A percentile compares a stretch with the other conserved stretches of the same genome.
These are phyloP conservation scores for Cordyceps javanica DNA, from an alignment of 2,329 filamentous ascomycete genomes.

Conservation along the genomic window DNA sequence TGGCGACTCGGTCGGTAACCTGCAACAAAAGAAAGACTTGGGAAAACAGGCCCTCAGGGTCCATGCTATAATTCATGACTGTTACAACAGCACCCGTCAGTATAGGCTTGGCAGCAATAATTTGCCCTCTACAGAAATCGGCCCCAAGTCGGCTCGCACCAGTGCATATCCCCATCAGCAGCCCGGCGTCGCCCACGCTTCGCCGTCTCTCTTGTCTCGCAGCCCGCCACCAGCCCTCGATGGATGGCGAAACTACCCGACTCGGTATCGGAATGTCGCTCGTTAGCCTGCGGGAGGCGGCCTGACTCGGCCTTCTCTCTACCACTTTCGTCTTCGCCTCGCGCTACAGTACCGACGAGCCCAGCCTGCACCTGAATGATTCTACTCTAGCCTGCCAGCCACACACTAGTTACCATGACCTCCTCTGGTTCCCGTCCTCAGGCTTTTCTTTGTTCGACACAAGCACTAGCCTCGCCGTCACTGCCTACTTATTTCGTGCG, in stretches of 20 bases:
- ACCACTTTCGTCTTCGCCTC: background rate
- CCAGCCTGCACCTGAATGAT: too few species aligned
- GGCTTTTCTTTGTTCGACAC: background rate
- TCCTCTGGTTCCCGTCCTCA: background rate
- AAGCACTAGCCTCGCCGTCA: background rate
- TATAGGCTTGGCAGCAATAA: background rate
- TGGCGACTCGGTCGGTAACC: background rate
- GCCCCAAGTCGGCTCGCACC: background rate
- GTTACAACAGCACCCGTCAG: background rate
- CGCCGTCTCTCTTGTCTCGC: background rate
- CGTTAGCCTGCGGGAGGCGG: slow-evolving; percentile 1
- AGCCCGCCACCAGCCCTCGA: background rate
- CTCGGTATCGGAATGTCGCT: slow-evolving; percentile 6
- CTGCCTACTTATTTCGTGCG: too few species aligned
- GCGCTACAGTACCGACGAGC: background rate
- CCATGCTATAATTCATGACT: background rate
- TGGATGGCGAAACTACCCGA: slow-evolving; percentile 2
- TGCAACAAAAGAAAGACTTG: background rate
- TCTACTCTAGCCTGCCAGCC: background rate
- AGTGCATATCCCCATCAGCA: background rate
- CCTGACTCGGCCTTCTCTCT: slow-evolving; percentile 3
- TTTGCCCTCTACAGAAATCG: background rate
- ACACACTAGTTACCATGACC: background rate
- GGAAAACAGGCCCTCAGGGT: background rate
- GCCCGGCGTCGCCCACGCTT: background rate